Percentiles rank a stretch among this genome's conserved stretches.
Evolutionary conservation across 2,329 filamentous ascomycete species (phyloP).

Genomic region (Alternaria conjuncta): DNA sequence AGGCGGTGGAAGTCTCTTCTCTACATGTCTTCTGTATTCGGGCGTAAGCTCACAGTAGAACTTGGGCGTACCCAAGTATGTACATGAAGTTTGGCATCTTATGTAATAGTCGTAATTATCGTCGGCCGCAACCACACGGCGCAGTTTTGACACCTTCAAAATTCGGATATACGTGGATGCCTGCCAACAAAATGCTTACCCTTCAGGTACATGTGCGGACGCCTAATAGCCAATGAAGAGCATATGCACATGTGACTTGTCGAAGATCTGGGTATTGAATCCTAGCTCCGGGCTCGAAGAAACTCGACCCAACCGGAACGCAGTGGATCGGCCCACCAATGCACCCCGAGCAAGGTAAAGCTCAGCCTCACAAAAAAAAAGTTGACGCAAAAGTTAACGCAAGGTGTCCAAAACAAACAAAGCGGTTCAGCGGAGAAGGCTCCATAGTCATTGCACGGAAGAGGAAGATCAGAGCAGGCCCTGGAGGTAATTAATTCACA

Average conservation of each 20-base stretch:
- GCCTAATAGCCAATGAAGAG: slow-evolving; percentile 23
- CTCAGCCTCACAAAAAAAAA: slow-evolving; percentile 21
- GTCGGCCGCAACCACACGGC: neutral
- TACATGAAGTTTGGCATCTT: neutral
- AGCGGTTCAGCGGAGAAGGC: neutral
- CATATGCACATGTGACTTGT: slow-evolving; percentile 24
- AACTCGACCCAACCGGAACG: slow-evolving; percentile 27
- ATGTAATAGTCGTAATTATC: neutral
- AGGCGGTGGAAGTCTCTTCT: neutral
- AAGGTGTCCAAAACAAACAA: neutral
- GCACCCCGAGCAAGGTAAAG: slow-evolving; percentile 15
- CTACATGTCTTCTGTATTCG: neutral
- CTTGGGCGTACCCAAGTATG: neutral
- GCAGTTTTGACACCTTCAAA: neutral
- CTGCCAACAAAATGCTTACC: slow-evolving; percentile 14
- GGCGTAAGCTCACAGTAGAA: neutral
- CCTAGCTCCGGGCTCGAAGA: slow-evolving; percentile 4
- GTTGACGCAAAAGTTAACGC: slow-evolving; percentile 2
- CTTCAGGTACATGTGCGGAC: slow-evolving; percentile 6
- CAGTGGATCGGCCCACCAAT: slow-evolving; percentile 29
- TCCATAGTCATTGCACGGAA: neutral
- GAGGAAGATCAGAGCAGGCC: neutral
- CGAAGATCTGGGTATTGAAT: slow-evolving; percentile 20
- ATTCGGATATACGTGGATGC: slow-evolving; percentile 14
- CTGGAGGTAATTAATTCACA: neutral